Evolutionary conservation across 129 eudicot genomes (phyloP).

Genomic region (Tagetes erecta): DNA sequence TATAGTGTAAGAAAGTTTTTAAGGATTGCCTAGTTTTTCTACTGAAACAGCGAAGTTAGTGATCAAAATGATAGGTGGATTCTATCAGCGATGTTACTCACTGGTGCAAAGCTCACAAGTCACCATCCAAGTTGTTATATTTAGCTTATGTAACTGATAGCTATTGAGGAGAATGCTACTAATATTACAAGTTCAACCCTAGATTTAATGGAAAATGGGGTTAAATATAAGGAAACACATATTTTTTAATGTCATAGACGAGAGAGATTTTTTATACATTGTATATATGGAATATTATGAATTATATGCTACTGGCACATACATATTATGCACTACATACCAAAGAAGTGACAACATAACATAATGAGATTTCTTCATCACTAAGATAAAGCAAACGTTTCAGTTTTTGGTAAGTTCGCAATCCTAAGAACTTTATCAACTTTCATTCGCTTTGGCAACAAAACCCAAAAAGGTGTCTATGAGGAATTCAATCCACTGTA

Average conservation of each 20-base stretch:
- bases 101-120: background rate
- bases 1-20: background rate
- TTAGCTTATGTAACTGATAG: background rate
- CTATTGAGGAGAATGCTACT: background rate
- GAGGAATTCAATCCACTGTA: constrained; percentile 10
- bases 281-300: background rate
- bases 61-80: background rate
- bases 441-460: background rate
- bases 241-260: constrained; percentile 1
- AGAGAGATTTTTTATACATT: background rate
- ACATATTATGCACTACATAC: background rate
- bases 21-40: constrained; percentile 8
- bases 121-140: background rate
- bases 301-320: background rate
- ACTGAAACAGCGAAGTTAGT: background rate
- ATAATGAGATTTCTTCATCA: background rate
- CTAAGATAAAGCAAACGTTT: background rate
- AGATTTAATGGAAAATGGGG: background rate
- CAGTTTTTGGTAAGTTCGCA: background rate
- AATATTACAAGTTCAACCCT: background rate
- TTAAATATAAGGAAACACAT: constrained; percentile 7
- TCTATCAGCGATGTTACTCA: constrained; percentile 6
- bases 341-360: background rate
- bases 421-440: background rate
- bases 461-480: background rate